Base-by-base conservation (phyloP, 345 rosid genomes). In the Carallia pectinifolia region DNA sequence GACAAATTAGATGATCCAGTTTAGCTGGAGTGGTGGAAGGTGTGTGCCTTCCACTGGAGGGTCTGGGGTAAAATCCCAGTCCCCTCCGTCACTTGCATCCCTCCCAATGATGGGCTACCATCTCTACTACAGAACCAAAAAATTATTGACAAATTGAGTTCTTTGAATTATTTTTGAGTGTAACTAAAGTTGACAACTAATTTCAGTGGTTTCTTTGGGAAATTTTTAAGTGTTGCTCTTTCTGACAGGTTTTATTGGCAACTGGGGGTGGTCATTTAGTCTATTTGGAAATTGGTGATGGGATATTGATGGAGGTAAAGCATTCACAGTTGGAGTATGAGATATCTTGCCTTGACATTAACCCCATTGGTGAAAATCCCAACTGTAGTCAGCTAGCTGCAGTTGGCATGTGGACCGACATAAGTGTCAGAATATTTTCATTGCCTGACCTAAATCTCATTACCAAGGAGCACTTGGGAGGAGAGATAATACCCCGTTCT, bases 331-430 rank as follows among this genome's bases (percentile, higher is more conserved):
- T 93, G 81, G 97, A 93, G 76, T 82, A 84, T 80, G 98, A 93
- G 79, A 86, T 91, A 65, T 93, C 97, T 62, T 93, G 98, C 79
- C 94, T 93, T 74, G 97, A 93, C 84, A 87, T 93, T 68, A 93
- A 87, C 61, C 96, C 98, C 63, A 88, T 86, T 62, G 93, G 97
- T 58, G 93, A 93, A 58, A 85, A 83, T 68, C 80, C 87, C 55
- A 88, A 79, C 77, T 77, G 69, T 74, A 93, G 98, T 74, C 92
- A 91, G 73, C 81, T 91, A 74, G 98, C 96, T 77, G 92, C 86
- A n/a, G 97, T 91, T 66, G 98, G 98, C 71, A 94, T 91, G 98
- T 94, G 98, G 98, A 94, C 96, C 7, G 95, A 91, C 73, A 88
- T 88, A 74, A 89, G 92, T 81, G 96, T 94, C 74, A 85, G 86